Conservation (phyloP, 139 green algal species). For the Pleodorina starrii region DNA sequence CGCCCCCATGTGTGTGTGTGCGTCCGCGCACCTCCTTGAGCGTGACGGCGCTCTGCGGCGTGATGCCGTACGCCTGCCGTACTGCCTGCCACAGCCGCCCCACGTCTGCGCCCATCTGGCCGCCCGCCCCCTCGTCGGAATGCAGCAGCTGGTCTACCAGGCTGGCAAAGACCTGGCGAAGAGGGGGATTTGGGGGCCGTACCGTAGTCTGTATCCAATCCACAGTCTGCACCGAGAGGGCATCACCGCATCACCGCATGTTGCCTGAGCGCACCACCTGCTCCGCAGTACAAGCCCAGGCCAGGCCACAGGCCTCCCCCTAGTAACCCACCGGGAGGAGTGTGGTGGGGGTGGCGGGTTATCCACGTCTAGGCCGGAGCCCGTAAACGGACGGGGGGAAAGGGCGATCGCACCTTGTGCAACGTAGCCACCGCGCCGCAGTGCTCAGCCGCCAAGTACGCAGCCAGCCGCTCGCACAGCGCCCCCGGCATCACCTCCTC, state of each 20-base stretch:
- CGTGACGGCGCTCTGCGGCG: not conserved
- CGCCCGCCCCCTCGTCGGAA: not conserved
- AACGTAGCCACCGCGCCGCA: not conserved
- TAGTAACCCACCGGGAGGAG: too few relatives aligned
- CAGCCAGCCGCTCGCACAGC: not conserved
- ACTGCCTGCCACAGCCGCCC: not conserved
- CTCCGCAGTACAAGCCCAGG: too few relatives aligned
- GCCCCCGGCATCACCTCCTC: not conserved
- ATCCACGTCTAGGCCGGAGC: too few relatives aligned
- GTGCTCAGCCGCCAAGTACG: slow-evolving; percentile 10
- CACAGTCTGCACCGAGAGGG: too few relatives aligned
- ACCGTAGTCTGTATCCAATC: too few relatives aligned
- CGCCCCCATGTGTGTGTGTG: too few relatives aligned
- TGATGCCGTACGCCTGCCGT: slow-evolving; percentile 3
- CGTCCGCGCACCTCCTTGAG: slow-evolving; percentile 11
- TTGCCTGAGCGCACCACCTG: too few relatives aligned
- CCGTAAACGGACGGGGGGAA: too few relatives aligned
- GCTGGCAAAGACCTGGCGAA: not conserved
- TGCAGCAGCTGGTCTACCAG: slow-evolving; percentile 30
- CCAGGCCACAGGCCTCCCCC: too few relatives aligned
- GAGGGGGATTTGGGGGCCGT: too few relatives aligned
- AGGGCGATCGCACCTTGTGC: not conserved
- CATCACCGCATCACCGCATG: too few relatives aligned
- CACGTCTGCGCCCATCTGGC: not conserved
- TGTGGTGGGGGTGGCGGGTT: too few relatives aligned